Conservation (phyloP, 768 basidiomycete genomes). For the Leccinum imitatum region DNA sequence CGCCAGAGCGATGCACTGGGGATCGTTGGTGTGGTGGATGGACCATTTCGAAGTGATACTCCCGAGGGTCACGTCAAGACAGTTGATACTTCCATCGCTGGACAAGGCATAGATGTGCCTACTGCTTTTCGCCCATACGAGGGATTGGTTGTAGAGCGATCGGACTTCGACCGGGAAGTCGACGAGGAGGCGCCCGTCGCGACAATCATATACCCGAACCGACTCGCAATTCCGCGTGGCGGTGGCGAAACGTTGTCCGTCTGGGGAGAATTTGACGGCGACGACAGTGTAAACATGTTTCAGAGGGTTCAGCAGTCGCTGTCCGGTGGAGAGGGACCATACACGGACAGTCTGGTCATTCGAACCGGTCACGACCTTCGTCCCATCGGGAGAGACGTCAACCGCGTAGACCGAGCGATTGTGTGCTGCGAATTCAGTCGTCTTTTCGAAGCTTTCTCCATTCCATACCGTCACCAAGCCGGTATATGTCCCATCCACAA, state of each 20-base stretch:
- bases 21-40: background rate
- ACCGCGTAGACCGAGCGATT: background rate
- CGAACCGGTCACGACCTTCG: constrained; percentile 1
- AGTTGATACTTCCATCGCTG: background rate
- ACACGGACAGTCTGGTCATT: background rate
- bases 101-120: background rate
- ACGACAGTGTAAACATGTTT: background rate
- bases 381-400: constrained; percentile 9
- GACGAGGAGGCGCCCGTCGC: background rate
- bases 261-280: constrained; percentile 12
- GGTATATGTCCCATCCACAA: background rate
- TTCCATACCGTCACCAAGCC: background rate
- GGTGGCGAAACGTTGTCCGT: background rate
- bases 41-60: background rate
- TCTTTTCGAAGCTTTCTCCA: background rate
- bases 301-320: background rate
- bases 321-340: constrained; percentile 6
- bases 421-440: background rate
- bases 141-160: background rate
- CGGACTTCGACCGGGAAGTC: background rate
- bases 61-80: background rate
- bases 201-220: constrained; percentile 5
- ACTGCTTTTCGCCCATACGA: background rate
- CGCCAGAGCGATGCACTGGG: background rate
- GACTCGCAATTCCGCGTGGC: background rate